Base-by-base conservation (phyloP, 2,329 filamentous ascomycete species). In the Nothopassalora personata region DNA sequence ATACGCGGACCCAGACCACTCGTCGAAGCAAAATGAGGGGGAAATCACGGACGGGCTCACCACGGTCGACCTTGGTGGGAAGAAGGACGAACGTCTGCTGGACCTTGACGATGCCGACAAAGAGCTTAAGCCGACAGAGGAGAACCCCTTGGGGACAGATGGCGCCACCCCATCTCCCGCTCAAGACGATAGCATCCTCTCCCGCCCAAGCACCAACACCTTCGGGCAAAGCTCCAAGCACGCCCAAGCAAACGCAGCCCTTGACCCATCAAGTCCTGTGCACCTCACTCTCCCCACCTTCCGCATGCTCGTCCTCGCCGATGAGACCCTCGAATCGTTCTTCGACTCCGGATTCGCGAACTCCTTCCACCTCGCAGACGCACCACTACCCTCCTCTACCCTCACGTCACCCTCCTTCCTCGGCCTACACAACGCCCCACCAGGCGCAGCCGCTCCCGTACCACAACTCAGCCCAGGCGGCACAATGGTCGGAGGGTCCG, bases 251-350 rank as follows among this genome's bases (percentile, higher is more conserved):
- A 99, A 99, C 71, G 86, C 87, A 8, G 94, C 94, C 0, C 83
- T 99, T 4, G 92, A 99, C 71, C 94, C 94, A 2, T 87, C 91
- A 28, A 93, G 96, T 64, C 94, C 94, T 6, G 82, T 99, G 0
- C 89, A 97, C 72, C 97, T 99, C 70, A 97, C 94, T 0, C 82
- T 99, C 1, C 94, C 94, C 0, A 99, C 94, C 0, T 99, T 99
- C 82, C 88, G 94, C 65, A 99, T 99, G 94, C 91, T 99, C 3
- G 90, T 99, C 9, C 84, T 99, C 7, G 94, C 94, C 47, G 94
- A 99, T 70, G 94, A 99, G 73, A 83, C 95, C 0, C 84, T 99
- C 5, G 93, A 99, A 70, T 90, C 95, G 67, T 99, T 99, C 76
- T 99, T 99, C 72, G 94, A 99, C 76, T 90, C 90, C 0, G 95